Evolutionary conservation across 225 moss, liverwort and hornwort species (phyloP), one percentile per base, ranked within the genome.

Genomic region (Ulota crispa): DNA sequence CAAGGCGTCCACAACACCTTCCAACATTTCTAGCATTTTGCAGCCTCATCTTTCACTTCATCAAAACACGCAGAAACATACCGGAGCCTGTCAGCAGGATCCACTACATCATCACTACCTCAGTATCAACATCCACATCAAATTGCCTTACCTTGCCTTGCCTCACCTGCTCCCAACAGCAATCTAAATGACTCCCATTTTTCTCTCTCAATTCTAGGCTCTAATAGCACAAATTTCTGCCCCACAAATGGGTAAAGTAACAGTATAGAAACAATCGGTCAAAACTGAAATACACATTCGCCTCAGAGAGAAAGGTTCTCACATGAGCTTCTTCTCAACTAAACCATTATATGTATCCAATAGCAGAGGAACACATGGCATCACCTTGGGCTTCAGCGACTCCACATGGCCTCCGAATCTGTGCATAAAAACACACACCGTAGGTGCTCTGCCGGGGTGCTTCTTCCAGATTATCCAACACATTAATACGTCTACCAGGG

Each of bases 311-410:
- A 23, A 30, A 32, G 26, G 64, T 73, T 36, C 71, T 50, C 50
- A 9, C 28, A 62, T 63, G 24, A 79, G 59, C 13, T 34, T 42
- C 6, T 28, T 37, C 14, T n/a, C 56, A 19, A 43, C 56, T 68
- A 31, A 42, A 55, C n/a, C 24, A 67, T 68, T 68, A 4, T 7
- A 57, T 30, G 16, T 45, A 41, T 57, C 9, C 52, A 68, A 68
- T 11, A 39, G 5, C 47, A 72, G 20, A 73, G 60, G 66, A 72
- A 31, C 63, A 69, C 64, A 78, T 42, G 31, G 39, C 68, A 64
- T 86, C 86, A 89, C 79, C 84, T 79, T n/a, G n/a, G 80, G 82
- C 79, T 77, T 50, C 61, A 56, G 68, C 28, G 39, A 24, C 76
- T 50, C 83, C 20, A 50, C 28, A 57, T 72, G 43, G 62, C 23